A percentile compares a stretch with the other conserved stretches of the same genome.
Evolutionary conservation across 2,329 filamentous ascomycete genomes (phyloP).

Genomic region (Aureobasidium mangrovei): DNA sequence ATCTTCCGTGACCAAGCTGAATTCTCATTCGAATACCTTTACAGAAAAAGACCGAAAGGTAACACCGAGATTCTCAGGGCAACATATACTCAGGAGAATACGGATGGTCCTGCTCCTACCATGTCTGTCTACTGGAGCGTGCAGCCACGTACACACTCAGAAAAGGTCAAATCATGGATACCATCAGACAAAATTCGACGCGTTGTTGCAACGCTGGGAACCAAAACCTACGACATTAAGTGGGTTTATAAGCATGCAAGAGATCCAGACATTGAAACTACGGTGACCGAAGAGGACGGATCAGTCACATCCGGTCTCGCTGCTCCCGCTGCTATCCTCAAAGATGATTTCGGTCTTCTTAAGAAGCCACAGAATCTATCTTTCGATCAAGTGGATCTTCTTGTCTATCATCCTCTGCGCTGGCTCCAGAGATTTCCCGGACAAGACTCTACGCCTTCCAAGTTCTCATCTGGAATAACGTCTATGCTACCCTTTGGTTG

Average conservation of each 20-base stretch:
- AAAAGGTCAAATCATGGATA: slow-evolving; percentile 16
- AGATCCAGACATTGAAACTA: slow-evolving; percentile 16
- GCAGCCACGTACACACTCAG: slow-evolving; percentile 16
- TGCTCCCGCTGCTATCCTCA: slow-evolving; percentile 11
- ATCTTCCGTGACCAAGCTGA: slow-evolving; percentile 9
- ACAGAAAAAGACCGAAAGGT: slow-evolving; percentile 15
- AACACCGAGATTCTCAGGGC: slow-evolving; percentile 15
- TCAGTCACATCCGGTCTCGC: background rate
- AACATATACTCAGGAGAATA: slow-evolving; percentile 11
- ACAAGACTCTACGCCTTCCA: background rate
- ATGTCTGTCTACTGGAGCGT: slow-evolving; percentile 16
- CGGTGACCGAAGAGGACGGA: slow-evolving; percentile 12
- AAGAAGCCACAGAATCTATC: slow-evolving; percentile 16
- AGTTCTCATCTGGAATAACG: slow-evolving; percentile 5
- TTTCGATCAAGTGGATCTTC: slow-evolving; percentile 15
- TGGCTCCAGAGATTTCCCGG: slow-evolving; percentile 12
- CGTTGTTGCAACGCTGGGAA: slow-evolving; percentile 11
- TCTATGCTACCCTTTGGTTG: slow-evolving; percentile 3
- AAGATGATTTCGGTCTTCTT: slow-evolving; percentile 15
- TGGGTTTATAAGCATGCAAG: slow-evolving; percentile 17
- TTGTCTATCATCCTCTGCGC: slow-evolving; percentile 15
- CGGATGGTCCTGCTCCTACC: background rate
- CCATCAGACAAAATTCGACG: slow-evolving; percentile 16
- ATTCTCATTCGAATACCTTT: slow-evolving; percentile 16
- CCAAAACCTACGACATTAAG: slow-evolving; percentile 14